Base-by-base conservation (phyloP, 2,329 filamentous ascomycete genomes). In the Bertia moriformis region DNA sequence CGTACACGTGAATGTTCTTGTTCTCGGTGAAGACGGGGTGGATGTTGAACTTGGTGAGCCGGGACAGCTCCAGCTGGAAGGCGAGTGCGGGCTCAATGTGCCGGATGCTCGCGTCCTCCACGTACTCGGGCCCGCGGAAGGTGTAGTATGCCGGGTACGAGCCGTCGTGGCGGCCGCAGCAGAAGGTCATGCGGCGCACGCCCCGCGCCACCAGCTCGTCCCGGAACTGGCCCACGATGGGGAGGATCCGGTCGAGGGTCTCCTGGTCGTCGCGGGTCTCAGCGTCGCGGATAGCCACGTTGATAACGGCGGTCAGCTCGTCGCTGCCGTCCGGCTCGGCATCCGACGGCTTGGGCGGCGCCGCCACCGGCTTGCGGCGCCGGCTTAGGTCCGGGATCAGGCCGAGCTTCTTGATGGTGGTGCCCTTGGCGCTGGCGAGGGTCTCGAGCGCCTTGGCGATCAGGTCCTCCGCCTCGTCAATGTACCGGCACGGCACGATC, bases 11-110 rank as follows among this genome's bases (percentile, higher is more conserved):
- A 47, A 98, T 95, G 63, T 93, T 96, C 56, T 93, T 83, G 70
- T 98, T 98, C 63, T 96, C 88, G 0, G 91, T 96, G 65, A 98
- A 98, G 39, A 98, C 87, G 2, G 91, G 89, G 67, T 88, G 93
- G 63, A 96, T 93, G 66, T 87, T 80, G 75, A 98, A 98, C 67
- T 95, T 96, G 54, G 83, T 83, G 19, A 98, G 75, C 58, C 91
- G 83, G 42, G 79, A 82, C 46, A 98, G 78, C 63, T 98, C 91
- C 58, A 96, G 83, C 69, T 98, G 91, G 84, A 96, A 98, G 54
- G 91, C 88, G 59, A 95, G 71, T 40, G 91, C 89, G 38, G 91
- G 91, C 64, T 98, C 91, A 47, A 77, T 93, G 69, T 98, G 89
- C 66, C 91, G 89, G 54, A 98, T 96, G 60, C 83, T 93, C 59